A percentile compares a stretch with the other conserved stretches of the same genome.
Evolutionary conservation across 1,284 basidiomycete genomes (phyloP).

Genomic region (Coniferiporia weirii): DNA sequence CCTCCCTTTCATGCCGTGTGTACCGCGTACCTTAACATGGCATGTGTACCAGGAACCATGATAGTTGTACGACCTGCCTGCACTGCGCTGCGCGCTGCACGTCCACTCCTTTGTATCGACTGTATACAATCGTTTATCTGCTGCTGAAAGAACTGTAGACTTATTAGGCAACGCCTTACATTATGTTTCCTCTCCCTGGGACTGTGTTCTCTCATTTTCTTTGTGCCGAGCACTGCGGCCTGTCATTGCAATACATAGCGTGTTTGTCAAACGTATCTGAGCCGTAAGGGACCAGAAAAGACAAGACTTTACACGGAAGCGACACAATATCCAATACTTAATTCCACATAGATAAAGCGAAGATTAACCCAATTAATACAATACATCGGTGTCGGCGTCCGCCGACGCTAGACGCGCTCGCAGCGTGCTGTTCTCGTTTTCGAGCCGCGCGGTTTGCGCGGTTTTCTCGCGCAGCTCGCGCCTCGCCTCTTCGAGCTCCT

Average conservation of each 20-base stretch:
- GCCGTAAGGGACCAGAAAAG: too few relatives aligned
- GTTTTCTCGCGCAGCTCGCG: slow-evolving; percentile 41
- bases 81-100: slow-evolving; percentile 16
- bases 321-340: too few relatives aligned
- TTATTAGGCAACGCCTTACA: not conserved
- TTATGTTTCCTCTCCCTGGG: not conserved
- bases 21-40: not conserved
- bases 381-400: not conserved
- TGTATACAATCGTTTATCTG: slow-evolving; percentile 4
- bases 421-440: slow-evolving; percentile 36
- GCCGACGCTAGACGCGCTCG: slow-evolving; percentile 30
- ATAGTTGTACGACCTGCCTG: slow-evolving; percentile 6
- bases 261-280: not conserved
- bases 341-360: too few relatives aligned
- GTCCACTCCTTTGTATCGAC: slow-evolving; percentile 12
- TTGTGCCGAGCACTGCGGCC: not conserved
- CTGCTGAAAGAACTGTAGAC: not conserved
- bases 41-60: not conserved
- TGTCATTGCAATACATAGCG: not conserved
- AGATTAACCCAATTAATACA: not conserved
- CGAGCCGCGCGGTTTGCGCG: slow-evolving; percentile 30
- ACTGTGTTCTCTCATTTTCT: not conserved
- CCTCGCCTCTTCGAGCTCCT: slow-evolving; percentile 43
- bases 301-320: too few relatives aligned
- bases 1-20: not conserved